Evolutionary conservation across 139 green algal genomes (phyloP).

Genomic region (Chlorella sp.): DNA sequence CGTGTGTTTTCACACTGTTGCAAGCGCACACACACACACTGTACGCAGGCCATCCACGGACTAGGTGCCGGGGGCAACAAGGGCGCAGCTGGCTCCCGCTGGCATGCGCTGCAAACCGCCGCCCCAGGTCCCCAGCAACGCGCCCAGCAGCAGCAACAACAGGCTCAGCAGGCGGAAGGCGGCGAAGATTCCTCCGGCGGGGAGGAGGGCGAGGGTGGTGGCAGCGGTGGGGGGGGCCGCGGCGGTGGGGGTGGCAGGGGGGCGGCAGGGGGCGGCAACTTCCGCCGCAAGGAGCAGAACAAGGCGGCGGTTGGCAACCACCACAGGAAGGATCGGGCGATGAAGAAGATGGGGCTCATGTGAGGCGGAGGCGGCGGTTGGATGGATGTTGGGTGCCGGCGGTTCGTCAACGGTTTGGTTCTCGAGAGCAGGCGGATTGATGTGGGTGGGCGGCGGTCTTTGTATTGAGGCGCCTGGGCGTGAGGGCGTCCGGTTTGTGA

Average conservation of each 20-base stretch:
- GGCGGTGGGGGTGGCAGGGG: background rate
- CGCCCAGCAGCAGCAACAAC: background rate
- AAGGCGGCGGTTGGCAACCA: constrained; percentile 72
- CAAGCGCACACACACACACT: background rate
- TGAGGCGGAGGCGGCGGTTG: no score
- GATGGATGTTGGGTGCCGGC: no score
- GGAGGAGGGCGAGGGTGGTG: background rate
- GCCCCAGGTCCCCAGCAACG: no score
- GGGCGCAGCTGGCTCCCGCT: background rate
- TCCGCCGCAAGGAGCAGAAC: constrained; percentile 50
- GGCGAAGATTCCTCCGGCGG: background rate
- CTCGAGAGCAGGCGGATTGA: no score
- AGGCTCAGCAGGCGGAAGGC: background rate
- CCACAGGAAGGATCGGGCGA: constrained; percentile 62
- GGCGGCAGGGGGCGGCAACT: background rate
- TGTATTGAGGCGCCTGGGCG: no score
- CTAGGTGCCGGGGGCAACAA: background rate
- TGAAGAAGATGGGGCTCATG: constrained; percentile 41
- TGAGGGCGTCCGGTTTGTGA: no score
- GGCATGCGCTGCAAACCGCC: no score
- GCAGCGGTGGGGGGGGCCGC: background rate
- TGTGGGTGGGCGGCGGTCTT: no score
- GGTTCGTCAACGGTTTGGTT: no score
- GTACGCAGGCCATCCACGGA: constrained; percentile 1
- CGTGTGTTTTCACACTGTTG: no score